Conservation (phyloP, 148 eudicot genomes). For the Fallopia convolvulus region DNA sequence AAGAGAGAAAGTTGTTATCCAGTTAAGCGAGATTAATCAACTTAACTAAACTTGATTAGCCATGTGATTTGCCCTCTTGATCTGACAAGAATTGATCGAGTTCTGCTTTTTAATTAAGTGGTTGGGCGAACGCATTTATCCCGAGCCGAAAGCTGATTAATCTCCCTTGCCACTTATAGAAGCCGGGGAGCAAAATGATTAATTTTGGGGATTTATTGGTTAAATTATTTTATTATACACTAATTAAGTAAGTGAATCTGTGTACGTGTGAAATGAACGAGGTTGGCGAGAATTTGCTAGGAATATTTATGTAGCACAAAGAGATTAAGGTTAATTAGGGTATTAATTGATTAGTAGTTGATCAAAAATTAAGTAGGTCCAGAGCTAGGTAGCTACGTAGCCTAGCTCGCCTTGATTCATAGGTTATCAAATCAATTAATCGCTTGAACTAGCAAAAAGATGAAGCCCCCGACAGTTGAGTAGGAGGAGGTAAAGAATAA, state of each 20-base stretch:
- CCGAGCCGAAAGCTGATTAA: slow-evolving; percentile 8
- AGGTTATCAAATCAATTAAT: background rate
- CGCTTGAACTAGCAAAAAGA: background rate
- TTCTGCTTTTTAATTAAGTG: background rate
- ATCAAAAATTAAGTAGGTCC: too few relatives aligned
- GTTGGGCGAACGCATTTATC: slow-evolving; percentile 5
- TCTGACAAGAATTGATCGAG: background rate
- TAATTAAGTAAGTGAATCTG: background rate
- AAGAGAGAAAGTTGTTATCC: slow-evolving; percentile 5
- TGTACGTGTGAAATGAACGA: background rate
- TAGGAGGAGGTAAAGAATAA: background rate
- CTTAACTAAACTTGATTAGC: background rate
- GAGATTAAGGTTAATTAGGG: background rate
- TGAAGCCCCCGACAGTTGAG: background rate
- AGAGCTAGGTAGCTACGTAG: background rate
- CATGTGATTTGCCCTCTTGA: slow-evolving; percentile 5
- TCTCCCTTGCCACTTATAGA: background rate
- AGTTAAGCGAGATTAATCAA: slow-evolving; percentile 4
- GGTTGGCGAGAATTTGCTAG: background rate
- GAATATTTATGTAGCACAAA: background rate
- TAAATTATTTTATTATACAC: background rate
- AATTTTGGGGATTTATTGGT: background rate
- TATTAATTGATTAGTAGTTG: too few relatives aligned
- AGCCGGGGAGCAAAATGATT: background rate
- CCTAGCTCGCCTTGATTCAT: background rate